These are phyloP conservation scores for Aureobasidium namibiae DNA, from an alignment of 2,329 filamentous ascomycete genomes.

Conservation along the genomic window DNA sequence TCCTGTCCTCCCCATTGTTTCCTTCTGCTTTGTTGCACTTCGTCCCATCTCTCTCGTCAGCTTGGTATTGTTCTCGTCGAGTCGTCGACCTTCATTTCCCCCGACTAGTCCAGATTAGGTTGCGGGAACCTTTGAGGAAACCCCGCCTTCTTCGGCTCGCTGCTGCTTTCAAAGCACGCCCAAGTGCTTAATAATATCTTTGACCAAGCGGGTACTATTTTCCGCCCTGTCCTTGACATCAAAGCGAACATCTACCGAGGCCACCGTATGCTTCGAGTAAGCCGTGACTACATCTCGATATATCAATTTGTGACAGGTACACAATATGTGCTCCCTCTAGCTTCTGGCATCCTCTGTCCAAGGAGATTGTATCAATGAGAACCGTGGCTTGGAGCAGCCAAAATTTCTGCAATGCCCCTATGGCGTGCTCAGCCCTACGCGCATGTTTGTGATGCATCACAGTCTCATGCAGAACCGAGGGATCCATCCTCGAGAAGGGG, in stretches of 20 bases:
- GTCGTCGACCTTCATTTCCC: background rate
- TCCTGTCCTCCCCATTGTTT: background rate
- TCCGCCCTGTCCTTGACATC: background rate
- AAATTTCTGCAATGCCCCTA: background rate
- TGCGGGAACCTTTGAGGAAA: background rate
- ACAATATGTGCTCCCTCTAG: background rate
- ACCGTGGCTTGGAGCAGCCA: background rate
- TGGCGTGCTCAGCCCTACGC: conserved; percentile 4
- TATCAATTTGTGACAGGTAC: background rate
- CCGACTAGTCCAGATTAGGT: conserved; percentile 2
- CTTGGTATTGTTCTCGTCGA: conserved; percentile 5
- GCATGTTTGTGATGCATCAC: background rate
- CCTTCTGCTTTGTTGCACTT: background rate
- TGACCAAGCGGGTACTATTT: background rate
- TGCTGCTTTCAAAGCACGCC: background rate
- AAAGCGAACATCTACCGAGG: background rate
- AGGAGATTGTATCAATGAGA: background rate
- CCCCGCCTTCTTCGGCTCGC: conserved; percentile 1
- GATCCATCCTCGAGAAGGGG: background rate
- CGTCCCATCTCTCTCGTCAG: background rate
- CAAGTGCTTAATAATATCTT: conserved; percentile 7
- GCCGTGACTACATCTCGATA: background rate
- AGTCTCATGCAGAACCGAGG: background rate
- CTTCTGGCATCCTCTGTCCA: background rate
- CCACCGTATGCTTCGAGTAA: background rate